These are phyloP conservation scores for Circinella minor DNA, from an alignment of 371 early-diverging fungal species.

Conservation along the genomic window DNA sequence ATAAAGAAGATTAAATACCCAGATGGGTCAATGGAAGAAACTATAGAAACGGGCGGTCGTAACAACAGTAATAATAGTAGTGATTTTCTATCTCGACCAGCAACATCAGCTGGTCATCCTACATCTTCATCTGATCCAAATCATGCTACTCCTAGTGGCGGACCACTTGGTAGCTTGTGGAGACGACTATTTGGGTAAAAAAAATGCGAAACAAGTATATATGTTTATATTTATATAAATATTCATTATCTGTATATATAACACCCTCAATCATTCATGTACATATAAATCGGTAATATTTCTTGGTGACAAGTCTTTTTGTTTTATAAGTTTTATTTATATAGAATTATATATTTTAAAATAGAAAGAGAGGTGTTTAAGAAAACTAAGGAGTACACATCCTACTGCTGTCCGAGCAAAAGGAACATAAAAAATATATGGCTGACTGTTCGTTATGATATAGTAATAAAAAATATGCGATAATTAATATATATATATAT, in stretches of 20 bases:
- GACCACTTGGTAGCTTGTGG: constrained; percentile 15
- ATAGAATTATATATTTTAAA: too few species aligned
- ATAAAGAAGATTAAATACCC: constrained; percentile 33
- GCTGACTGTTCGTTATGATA: too few species aligned
- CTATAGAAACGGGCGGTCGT: constrained; percentile 22
- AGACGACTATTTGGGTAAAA: constrained; percentile 18
- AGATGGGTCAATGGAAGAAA: constrained; percentile 44
- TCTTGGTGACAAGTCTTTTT: too few species aligned
- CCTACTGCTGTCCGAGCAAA: too few species aligned
- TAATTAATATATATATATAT: background rate
- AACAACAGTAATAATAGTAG: background rate
- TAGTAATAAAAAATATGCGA: too few species aligned
- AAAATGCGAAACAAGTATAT: background rate
- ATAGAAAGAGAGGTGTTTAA: too few species aligned
- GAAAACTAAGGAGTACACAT: background rate
- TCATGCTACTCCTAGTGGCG: background rate
- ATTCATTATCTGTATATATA: background rate
- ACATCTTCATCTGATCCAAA: background rate
- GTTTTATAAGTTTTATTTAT: too few species aligned
- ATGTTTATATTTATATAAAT: background rate
- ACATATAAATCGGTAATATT: too few species aligned
- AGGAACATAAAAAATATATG: too few species aligned
- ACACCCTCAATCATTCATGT: background rate
- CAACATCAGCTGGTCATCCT: background rate
- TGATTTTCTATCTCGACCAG: background rate